phyloP scores from a whole-genome alignment of 805 yeast species.

The Nakazawaea laoshanensis region DNA sequence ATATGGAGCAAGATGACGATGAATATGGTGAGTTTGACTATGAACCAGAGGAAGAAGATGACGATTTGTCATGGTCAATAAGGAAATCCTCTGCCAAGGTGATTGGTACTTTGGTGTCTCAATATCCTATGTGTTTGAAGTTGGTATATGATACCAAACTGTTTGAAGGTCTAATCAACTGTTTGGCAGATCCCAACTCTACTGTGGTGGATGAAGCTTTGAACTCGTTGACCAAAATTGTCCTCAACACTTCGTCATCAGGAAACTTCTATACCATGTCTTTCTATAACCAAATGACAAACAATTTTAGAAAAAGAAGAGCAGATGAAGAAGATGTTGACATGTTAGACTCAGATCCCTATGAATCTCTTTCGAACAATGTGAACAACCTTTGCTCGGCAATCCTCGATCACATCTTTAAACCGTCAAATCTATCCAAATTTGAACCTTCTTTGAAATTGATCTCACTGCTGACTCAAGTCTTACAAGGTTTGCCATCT shows the following conservation, averaged over 20 bases:
- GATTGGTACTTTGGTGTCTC: conserved; percentile 26
- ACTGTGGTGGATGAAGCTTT: conserved; percentile 44
- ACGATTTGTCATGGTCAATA: conserved; percentile 54
- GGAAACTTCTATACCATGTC: conserved; percentile 23
- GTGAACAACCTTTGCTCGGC: conserved; percentile 13
- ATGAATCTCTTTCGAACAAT: conserved; percentile 11
- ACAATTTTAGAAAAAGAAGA: conserved; percentile 14
- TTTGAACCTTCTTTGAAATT: conserved; percentile 16
- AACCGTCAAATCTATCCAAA: conserved; percentile 8
- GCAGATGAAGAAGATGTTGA: conserved; percentile 4
- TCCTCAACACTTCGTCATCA: conserved; percentile 21
- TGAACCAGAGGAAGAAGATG: conserved; percentile 26
- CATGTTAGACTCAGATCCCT: conserved; percentile 24
- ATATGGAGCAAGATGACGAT: conserved; percentile 28
- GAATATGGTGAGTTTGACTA: conserved; percentile 28
- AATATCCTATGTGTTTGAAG: conserved; percentile 28
- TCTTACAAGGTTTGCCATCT: conserved; percentile 17
- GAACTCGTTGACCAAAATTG: conserved; percentile 31
- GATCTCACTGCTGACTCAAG: conserved; percentile 17
- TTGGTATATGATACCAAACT: conserved; percentile 21
- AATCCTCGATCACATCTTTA: conserved; percentile 13
- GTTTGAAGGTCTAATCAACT: conserved; percentile 23
- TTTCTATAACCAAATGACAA: conserved; percentile 17
- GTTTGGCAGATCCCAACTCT: conserved; percentile 35
- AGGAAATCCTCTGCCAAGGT: conserved; percentile 43